Base-by-base conservation (phyloP, 2,329 filamentous ascomycete species). In the Aspergillus unguis region DNA sequence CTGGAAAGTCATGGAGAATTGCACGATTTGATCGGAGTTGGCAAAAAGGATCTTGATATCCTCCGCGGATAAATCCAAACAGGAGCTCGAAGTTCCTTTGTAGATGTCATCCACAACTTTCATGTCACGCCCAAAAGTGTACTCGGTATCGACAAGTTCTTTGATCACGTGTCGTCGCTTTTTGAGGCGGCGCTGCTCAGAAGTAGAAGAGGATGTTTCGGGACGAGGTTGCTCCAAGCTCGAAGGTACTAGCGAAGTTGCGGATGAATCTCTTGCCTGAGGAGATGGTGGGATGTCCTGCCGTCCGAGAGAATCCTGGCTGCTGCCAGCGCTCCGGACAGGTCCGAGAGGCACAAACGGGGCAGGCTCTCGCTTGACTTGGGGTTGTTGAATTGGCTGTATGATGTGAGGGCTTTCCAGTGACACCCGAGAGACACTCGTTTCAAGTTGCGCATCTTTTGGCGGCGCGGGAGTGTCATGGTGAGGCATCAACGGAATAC, bases 81-180 rank as follows among this genome's bases (percentile, higher is more conserved):
- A 91, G 8, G 88, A 87, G 60, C 88, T 85, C 1, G 90, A 89
- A 0, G 94, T 97, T 40, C 90, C 91, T 71, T 95, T 95, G 78
- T 97, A 99, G 50, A 99, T 97, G 66, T 97, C 92, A 65, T 95
- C 90, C 2, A 96, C 87, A 48, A 99, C 92, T 68, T 92, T 96
- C 90, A 99, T 92, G 69, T 99, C 94, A 58, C 90, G 85, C 52
- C 95, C 85, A 71, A 95, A 97, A 5, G 87, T 85, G 44, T 90
- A 85, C 68, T 99, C 94, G 0, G 94, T 99, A 64, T 96, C 91
- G 42, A 96, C 82, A 35, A 99, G 77, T 71, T 99, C 94, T 66
- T 92, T 92, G 63, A 97, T 87, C 44, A 95, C 85, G 67, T 95
- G 85, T 50, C 87, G 84, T 23, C 94, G 87, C 67, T 92, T 88